Percentiles rank a stretch among this genome's conserved stretches.
These are phyloP conservation scores for Zymoseptoria pseudotritici DNA, from an alignment of 2,329 filamentous ascomycete genomes.

Conservation along the genomic window DNA sequence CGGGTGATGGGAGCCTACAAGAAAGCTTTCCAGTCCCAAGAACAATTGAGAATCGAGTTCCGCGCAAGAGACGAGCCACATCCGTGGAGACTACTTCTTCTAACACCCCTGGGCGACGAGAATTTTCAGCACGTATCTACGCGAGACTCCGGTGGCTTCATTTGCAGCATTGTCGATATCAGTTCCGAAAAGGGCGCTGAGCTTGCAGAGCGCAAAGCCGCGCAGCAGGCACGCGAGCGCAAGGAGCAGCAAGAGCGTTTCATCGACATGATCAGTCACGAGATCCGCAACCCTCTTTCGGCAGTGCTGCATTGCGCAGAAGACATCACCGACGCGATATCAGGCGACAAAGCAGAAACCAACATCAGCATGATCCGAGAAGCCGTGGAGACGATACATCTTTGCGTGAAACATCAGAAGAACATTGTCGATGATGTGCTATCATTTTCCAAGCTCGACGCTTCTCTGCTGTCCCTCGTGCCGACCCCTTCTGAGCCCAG, in stretches of 20 bases:
- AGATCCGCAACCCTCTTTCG: slow-evolving; percentile 31
- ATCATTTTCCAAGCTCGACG: slow-evolving; percentile 28
- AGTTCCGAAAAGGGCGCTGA: slow-evolving; percentile 40
- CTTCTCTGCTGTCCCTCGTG: slow-evolving; percentile 24
- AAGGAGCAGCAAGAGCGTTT: slow-evolving; percentile 42
- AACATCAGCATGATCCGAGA: slow-evolving; percentile 18
- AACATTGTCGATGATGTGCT: slow-evolving; percentile 36
- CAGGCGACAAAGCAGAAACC: slow-evolving; percentile 14
- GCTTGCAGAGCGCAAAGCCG: slow-evolving; percentile 35
- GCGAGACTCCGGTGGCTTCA: slow-evolving; percentile 35
- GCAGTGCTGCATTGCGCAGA: slow-evolving; percentile 38
- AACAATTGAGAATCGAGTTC: slow-evolving; percentile 38
- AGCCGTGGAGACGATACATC: slow-evolving; percentile 31
- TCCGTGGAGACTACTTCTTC: slow-evolving; percentile 37
- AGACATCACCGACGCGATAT: slow-evolving; percentile 31
- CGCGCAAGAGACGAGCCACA: slow-evolving; percentile 29
- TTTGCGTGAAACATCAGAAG: slow-evolving; percentile 40
- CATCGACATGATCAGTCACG: slow-evolving; percentile 40
- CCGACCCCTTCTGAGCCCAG: slow-evolving; percentile 24
- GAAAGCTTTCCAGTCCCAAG: slow-evolving; percentile 33
- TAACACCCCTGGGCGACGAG: slow-evolving; percentile 37
- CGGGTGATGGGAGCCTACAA: slow-evolving; percentile 39
- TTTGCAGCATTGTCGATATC: slow-evolving; percentile 41
- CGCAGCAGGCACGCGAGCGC: slow-evolving; percentile 36
- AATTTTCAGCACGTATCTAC: slow-evolving; percentile 26